Evolutionary conservation across 2,329 filamentous ascomycete species (phyloP).

Genomic region (Fragosphaeria purpurea): DNA sequence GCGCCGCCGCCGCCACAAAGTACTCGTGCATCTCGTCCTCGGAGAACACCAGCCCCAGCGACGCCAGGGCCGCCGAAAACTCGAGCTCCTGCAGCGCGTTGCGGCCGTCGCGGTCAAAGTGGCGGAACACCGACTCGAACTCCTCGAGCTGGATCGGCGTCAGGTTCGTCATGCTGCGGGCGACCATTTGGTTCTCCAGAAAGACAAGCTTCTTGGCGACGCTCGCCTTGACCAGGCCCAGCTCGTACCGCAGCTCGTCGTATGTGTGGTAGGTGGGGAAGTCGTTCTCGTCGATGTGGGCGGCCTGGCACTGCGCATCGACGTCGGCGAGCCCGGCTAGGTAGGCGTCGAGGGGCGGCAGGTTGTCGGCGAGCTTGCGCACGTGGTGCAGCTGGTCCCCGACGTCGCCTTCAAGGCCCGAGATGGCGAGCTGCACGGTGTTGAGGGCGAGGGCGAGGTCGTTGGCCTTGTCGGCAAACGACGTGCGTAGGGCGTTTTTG

Average conservation of each 20-base stretch:
- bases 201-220: constrained; percentile 96
- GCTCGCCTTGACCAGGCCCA: constrained; percentile 80
- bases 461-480: constrained; percentile 96
- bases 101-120: constrained; percentile 88
- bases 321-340: constrained; percentile 77
- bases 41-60: constrained; percentile 87
- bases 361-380: constrained; percentile 69
- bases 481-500: constrained; percentile 85
- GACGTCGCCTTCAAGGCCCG: constrained; percentile 91
- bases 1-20: constrained; percentile 73
- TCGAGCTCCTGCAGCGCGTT: constrained; percentile 90
- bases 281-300: constrained; percentile 98
- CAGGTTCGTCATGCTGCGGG: constrained; percentile 95
- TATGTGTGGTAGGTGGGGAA: constrained; percentile 94
- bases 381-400: constrained; percentile 91
- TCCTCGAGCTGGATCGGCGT: constrained; percentile 97
- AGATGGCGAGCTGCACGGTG: constrained; percentile 88
- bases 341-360: constrained; percentile 84
- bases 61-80: constrained; percentile 92
- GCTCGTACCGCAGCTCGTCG: constrained; percentile 89
- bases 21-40: constrained; percentile 98
- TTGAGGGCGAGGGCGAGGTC: constrained; percentile 94
- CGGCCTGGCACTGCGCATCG: constrained; percentile 83
- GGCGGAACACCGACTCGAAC: constrained; percentile 95
- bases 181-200: constrained; percentile 96